phyloP scores from a whole-genome alignment of 345 rosid genomes.

The Pugionium cornutum region DNA sequence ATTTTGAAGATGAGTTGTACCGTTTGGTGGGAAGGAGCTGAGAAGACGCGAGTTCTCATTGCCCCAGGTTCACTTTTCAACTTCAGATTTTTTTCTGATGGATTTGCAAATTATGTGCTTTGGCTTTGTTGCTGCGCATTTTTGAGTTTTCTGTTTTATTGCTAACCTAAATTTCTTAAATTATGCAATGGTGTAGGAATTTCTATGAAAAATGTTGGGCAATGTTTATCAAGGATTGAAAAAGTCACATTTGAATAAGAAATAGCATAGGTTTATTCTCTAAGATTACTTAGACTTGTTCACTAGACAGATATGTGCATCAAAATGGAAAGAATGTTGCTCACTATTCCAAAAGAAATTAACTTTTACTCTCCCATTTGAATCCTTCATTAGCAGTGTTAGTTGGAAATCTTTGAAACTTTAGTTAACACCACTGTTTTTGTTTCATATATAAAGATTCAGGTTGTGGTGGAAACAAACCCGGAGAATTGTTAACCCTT shows the following conservation, averaged over 20 bases:
- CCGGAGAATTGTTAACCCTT: conserved; percentile 55
- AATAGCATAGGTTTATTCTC: not conserved
- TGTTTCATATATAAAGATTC: conserved; percentile 31
- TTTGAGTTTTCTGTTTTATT: not conserved
- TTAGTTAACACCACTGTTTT: not conserved
- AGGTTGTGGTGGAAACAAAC: conserved; percentile 37
- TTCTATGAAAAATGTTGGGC: not conserved
- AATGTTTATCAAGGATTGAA: not conserved
- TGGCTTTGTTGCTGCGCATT: no score
- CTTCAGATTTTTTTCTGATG: not conserved
- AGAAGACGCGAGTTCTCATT: not conserved
- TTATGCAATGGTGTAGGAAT: conserved; percentile 1
- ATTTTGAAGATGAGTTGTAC: not conserved
- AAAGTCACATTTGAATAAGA: not conserved
- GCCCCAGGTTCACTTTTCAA: not conserved
- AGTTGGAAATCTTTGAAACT: not conserved
- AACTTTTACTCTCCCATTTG: not conserved
- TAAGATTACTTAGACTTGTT: not conserved
- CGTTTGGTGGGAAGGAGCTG: not conserved
- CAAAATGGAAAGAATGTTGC: not conserved
- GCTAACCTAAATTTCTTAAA: not conserved
- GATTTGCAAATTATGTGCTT: not conserved
- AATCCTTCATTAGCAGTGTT: not conserved
- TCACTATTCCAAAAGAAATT: not conserved
- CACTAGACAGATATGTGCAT: not conserved